These are phyloP conservation scores for Acer yangbiense DNA, from an alignment of 345 rosid genomes.

Conservation along the genomic window DNA sequence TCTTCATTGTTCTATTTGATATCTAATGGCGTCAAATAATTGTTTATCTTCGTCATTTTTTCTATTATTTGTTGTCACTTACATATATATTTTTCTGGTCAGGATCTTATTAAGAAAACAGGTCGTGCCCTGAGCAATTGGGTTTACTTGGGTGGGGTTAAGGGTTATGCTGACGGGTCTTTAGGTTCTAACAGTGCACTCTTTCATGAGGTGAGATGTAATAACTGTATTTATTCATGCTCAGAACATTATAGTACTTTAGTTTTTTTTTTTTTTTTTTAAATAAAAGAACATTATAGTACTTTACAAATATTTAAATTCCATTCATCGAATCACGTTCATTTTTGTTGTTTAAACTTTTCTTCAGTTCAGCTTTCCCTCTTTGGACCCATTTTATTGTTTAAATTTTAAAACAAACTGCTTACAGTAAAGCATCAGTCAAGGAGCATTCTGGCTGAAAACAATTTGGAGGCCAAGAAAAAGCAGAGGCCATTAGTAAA, in stretches of 20 bases:
- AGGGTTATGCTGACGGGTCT: conserved; percentile 95
- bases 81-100: conserved; percentile 10
- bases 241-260: background rate
- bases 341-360: background rate
- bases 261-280: too few species aligned
- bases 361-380: background rate
- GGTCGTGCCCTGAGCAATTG: conserved; percentile 63
- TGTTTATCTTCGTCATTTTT: background rate
- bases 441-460: background rate
- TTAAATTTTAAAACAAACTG: conserved; percentile 4
- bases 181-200: conserved; percentile 88
- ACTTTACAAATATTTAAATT: conserved; percentile 3
- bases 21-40: background rate
- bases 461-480: background rate
- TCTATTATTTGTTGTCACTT: background rate
- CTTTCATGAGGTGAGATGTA: conserved; percentile 66
- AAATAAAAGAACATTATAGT: background rate
- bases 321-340: background rate
- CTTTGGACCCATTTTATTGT: conserved; percentile 5
- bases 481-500: background rate
- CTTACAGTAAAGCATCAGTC: conserved; percentile 4
- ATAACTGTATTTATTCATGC: background rate
- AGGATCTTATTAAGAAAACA: conserved; percentile 55
- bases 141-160: conserved; percentile 89
- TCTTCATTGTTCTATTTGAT: background rate